Evolutionary conservation across 148 eudicot species (phyloP).

Genomic region (Polygonum aviculare): DNA sequence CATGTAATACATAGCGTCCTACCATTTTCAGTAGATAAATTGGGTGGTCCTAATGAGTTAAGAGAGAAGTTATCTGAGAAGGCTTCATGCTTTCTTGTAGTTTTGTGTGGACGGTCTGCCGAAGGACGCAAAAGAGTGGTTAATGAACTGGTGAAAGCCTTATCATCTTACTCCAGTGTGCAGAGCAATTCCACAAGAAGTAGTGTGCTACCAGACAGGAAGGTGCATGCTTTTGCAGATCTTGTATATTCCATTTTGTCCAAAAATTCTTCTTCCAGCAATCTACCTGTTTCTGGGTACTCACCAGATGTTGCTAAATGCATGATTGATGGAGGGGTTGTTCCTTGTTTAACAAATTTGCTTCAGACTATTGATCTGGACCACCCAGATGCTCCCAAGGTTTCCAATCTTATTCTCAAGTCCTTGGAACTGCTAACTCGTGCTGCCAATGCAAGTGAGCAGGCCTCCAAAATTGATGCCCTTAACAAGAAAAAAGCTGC

Average conservation of each 20-base stretch:
- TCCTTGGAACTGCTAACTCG: conserved; percentile 82
- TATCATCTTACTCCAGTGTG: conserved; percentile 36
- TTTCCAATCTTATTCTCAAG: conserved; percentile 73
- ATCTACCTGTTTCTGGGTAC: conserved; percentile 77
- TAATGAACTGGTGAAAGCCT: conserved; percentile 82
- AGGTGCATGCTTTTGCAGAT: conserved; percentile 77
- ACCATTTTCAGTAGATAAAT: conserved; percentile 49
- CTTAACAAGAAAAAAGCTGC: conserved; percentile 49
- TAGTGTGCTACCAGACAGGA: conserved; percentile 67
- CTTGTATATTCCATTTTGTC: conserved; percentile 79
- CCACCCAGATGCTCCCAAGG: conserved; percentile 93
- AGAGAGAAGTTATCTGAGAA: conserved; percentile 81
- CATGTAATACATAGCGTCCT: conserved; percentile 77
- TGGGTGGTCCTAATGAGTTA: conserved; percentile 64
- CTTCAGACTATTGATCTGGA: conserved; percentile 85
- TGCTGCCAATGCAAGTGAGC: conserved; percentile 85
- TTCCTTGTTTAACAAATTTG: conserved; percentile 66
- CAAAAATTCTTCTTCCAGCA: conserved; percentile 71
- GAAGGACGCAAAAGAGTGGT: conserved; percentile 93
- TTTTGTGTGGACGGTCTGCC: conserved; percentile 89
- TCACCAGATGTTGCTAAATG: conserved; percentile 90
- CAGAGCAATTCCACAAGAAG: conserved; percentile 45
- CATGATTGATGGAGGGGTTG: conserved; percentile 95
- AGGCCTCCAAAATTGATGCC: conserved; percentile 53
- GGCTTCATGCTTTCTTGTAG: conserved; percentile 95